Base-by-base conservation (phyloP, 2,329 filamentous ascomycete species). In the Orbilia quercus region DNA sequence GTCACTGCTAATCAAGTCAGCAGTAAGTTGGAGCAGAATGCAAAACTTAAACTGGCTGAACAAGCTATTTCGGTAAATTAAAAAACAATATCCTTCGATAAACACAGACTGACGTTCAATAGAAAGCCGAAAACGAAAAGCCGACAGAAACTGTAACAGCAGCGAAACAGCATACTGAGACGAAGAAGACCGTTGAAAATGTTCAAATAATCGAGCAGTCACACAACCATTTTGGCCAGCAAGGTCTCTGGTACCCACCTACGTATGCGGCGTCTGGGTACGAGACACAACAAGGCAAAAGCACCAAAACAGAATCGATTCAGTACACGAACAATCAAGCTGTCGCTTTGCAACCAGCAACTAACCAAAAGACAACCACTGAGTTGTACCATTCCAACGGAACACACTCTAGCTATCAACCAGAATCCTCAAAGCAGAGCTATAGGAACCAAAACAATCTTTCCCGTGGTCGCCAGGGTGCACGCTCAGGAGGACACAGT, bases 401-500 rank as follows among this genome's bases (percentile, higher is more conserved):
- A 2, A n/a, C 40, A 22, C 51, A 64, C 7, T 20, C 40, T 14
- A 47, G 23, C 16, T 65, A 60, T 31, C 59, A 64, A 31, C 53
- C 47, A 12, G 67, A 72, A n/a, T n/a, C n/a, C n/a, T n/a, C 18
- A 22, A 67, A 45, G 11, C 47, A 62, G 14, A 7, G 18, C 12
- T 48, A 69, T 2, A 60, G 53, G 16, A 59, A 1, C 12, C 67
- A 72, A 20, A 50, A 64, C 28, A 54, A 54, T 22, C 2, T 54
- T 18, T 45, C 59, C 22, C 59, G 67, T 7, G 67, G 67, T 7
- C 28, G 67, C 9, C 67, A 72, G 18, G 54, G 40, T 11, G 54
- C 59, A 18, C 59, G 54, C 31, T 65, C 67, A 18, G 59, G 59
- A 48, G 67, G 18, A 1, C 59, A 65, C 2, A 72, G 59, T 50